Percentiles rank a stretch among this genome's conserved stretches.
phyloP scores from a whole-genome alignment of 192 early-diverging fungal genomes.

The Podochytrium sp. region DNA sequence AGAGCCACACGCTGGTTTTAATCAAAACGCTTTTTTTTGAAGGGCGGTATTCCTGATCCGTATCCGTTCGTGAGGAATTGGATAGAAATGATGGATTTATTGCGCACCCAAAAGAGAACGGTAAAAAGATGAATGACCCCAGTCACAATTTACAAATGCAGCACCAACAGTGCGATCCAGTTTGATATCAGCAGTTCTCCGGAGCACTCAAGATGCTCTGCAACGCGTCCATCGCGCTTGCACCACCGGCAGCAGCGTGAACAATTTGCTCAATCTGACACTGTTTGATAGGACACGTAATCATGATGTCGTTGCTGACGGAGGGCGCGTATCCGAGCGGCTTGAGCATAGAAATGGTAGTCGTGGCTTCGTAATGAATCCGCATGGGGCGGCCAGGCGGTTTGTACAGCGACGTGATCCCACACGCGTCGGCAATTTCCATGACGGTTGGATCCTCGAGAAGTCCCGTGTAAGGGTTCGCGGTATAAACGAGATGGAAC shows the following conservation, averaged over 20 bases:
- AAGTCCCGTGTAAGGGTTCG: conserved; percentile 26
- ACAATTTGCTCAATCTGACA: conserved; percentile 9
- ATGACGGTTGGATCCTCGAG: conserved; percentile 25
- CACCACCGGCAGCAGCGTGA: background rate
- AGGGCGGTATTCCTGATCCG: too few relatives aligned
- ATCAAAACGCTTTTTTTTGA: too few relatives aligned
- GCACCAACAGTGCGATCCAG: too few relatives aligned
- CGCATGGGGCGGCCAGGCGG: conserved; percentile 2
- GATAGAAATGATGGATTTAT: too few relatives aligned
- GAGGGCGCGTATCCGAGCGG: conserved; percentile 27
- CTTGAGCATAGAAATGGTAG: conserved; percentile 17
- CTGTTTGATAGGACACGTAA: conserved; percentile 21
- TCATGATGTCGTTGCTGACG: conserved; percentile 16
- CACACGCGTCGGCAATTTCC: conserved; percentile 31
- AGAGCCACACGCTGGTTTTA: too few relatives aligned
- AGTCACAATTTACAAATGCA: too few relatives aligned
- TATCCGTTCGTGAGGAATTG: too few relatives aligned
- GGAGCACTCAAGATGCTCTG: background rate
- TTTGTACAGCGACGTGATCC: conserved; percentile 15
- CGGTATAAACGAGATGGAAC: conserved; percentile 25
- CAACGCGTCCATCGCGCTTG: background rate
- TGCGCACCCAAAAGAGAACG: too few relatives aligned
- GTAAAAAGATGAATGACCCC: too few relatives aligned
- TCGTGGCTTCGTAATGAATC: conserved; percentile 18
- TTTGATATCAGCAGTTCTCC: background rate